phyloP scores from a whole-genome alignment of 73 alveolate genomes.

The Paramecium tetraurelia region DNA sequence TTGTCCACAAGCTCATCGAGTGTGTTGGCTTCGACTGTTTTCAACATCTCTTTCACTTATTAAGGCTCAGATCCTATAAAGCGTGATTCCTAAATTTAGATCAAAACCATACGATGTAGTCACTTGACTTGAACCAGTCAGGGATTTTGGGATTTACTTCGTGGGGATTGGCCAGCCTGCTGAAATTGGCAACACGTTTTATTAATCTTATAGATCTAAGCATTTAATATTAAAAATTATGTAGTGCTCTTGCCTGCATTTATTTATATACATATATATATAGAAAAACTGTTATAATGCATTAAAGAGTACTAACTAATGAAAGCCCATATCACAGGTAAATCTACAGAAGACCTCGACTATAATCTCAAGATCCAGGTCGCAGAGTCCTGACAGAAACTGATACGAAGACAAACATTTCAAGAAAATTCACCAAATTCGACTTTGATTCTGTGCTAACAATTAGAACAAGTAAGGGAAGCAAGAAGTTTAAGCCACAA shows the following conservation, averaged over 20 bases:
- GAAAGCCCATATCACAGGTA: slow-evolving; percentile 18
- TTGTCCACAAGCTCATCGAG: slow-evolving; percentile 70
- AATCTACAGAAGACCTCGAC: background rate
- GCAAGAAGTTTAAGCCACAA: background rate
- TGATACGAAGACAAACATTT: slow-evolving; percentile 6
- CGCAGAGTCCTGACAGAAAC: background rate
- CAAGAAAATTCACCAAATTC: background rate
- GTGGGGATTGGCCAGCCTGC: background rate
- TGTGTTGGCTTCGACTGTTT: slow-evolving; percentile 57
- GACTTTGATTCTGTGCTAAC: background rate
- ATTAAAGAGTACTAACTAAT: slow-evolving; percentile 6
- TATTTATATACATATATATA: background rate
- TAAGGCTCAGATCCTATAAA: background rate
- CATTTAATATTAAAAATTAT: background rate
- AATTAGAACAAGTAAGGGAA: background rate
- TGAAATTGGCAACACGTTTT: background rate
- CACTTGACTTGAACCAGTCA: background rate
- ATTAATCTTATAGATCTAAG: background rate
- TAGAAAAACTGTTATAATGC: slow-evolving; percentile 32
- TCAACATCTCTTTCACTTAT: slow-evolving; percentile 64
- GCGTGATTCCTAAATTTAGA: slow-evolving; percentile 16
- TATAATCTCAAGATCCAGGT: background rate
- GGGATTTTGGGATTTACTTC: slow-evolving; percentile 5
- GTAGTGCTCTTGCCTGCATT: background rate
- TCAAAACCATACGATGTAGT: background rate